Conservation (phyloP, 345 rosid species). For the Gossypium stocksii region DNA sequence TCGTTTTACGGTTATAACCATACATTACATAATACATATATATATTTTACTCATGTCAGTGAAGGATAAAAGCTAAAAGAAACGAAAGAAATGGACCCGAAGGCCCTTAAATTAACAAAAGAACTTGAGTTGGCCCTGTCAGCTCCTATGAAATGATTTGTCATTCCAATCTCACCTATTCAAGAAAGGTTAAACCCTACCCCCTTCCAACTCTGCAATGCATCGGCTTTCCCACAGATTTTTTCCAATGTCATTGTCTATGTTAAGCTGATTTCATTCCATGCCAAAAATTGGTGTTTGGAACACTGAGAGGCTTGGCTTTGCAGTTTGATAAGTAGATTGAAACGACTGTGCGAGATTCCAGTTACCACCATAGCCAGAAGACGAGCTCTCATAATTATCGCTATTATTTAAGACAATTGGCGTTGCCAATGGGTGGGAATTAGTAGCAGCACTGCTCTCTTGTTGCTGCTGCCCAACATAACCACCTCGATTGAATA, state of each 20-base stretch:
- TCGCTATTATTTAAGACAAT: constrained; percentile 23
- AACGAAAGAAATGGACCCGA: not conserved
- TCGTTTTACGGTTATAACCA: not conserved
- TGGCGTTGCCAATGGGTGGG: constrained; percentile 44
- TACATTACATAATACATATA: not conserved
- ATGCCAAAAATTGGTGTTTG: constrained; percentile 88
- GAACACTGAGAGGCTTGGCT: constrained; percentile 58
- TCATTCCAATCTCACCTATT: constrained; percentile 23
- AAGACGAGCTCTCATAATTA: constrained; percentile 30
- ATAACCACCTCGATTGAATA: constrained; percentile 33
- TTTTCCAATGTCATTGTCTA: not conserved
- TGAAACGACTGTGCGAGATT: constrained; percentile 39
- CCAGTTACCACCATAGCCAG: constrained; percentile 44
- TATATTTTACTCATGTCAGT: constrained; percentile 27
- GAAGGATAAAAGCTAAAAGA: not conserved
- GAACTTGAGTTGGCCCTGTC: constrained; percentile 33
- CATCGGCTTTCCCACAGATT: not conserved
- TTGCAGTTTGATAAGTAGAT: constrained; percentile 48
- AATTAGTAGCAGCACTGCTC: constrained; percentile 20
- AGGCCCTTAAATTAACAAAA: constrained; percentile 10
- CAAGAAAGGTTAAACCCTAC: constrained; percentile 14
- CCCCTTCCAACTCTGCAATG: constrained; percentile 3
- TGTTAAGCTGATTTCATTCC: constrained; percentile 46
- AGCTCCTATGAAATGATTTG: constrained; percentile 25
- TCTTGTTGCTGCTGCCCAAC: constrained; percentile 23